Base-by-base conservation (phyloP, 805 yeast genomes). In the Wickerhamiella sorbophila region DNA sequence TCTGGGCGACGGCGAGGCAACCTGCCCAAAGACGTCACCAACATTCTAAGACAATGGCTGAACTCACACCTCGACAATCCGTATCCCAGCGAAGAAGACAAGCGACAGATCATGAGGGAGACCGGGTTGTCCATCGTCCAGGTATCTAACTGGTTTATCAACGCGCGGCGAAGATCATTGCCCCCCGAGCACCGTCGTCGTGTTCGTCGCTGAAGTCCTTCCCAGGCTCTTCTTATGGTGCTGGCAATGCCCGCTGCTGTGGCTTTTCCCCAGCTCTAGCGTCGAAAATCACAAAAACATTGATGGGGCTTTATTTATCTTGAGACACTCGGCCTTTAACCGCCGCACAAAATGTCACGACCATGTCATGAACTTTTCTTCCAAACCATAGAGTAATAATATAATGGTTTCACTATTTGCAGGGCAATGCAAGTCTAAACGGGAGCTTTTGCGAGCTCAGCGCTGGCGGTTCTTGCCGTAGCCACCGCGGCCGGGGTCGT, bases 131-230 rank as follows among this genome's bases (percentile, higher is more conserved):
- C 83, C 48, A 75, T 79, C 59, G 84, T 80, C 46, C 94, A 83
- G 59, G 68, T 83, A 46, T 71, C 81, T 49, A 84, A 83, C 56
- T 83, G 94, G 94, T 83, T 83, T 53, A 84, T 83, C 54, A 83
- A 83, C 56, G 93, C 88, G 16, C 71, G 94, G 52, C 68, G 94
- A 53, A 66, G 94, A 50, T 75, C 80, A 54, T 71, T 83, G 24
- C 64, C 65, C 19, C 53, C 59, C 5, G 46, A 41, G 40, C 52
- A 50, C 39, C 51, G 55, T 15, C 47, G 50, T 14, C 29, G 29
- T 12, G 12, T 8, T 24, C 29, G 29, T 6, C 29, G 29, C 29
- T 24, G 29, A 24, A 24, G 12, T n/a, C n/a, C n/a, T n/a, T n/a
- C n/a, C n/a, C n/a, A n/a, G n/a, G n/a, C 33, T 31, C 37, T 15